Conservation (phyloP, 2,329 filamentous ascomycete species). For the Colletotrichum cereale region DNA sequence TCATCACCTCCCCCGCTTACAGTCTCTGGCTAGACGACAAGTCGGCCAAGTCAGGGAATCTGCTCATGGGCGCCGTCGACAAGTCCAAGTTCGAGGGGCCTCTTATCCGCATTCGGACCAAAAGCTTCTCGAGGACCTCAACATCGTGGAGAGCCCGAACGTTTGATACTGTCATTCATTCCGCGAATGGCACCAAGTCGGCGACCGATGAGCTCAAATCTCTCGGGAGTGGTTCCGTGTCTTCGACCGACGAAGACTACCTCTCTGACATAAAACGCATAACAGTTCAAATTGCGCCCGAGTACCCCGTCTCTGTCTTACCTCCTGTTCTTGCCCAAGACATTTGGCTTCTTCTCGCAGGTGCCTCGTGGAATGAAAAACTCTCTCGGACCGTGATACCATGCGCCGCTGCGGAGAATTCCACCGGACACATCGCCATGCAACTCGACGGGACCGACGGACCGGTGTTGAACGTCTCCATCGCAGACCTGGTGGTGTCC, state of each 20-base stretch:
- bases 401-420: conserved; percentile 43
- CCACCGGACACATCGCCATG: conserved; percentile 44
- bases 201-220: neutral
- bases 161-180: conserved; percentile 20
- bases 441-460: conserved; percentile 46
- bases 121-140: neutral
- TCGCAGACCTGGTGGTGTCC: conserved; percentile 48
- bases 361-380: conserved; percentile 43
- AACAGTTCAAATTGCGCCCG: conserved; percentile 12
- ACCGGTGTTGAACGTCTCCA: conserved; percentile 44
- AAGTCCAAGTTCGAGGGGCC: conserved; percentile 39
- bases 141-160: neutral
- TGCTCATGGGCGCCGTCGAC: conserved; percentile 39
- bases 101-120: conserved; percentile 41
- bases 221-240: neutral
- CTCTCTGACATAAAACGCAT: neutral
- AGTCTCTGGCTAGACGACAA: conserved; percentile 69
- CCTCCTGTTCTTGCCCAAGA: conserved; percentile 44
- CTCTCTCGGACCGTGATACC: conserved; percentile 41
- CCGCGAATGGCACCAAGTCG: conserved; percentile 22
- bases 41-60: conserved; percentile 11
- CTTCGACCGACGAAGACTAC: neutral
- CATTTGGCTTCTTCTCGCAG: conserved; percentile 45
- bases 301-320: conserved; percentile 33
- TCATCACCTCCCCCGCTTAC: conserved; percentile 74